These are phyloP conservation scores for Oenanthe sinensis DNA, from an alignment of 129 eudicot species.

Conservation along the genomic window DNA sequence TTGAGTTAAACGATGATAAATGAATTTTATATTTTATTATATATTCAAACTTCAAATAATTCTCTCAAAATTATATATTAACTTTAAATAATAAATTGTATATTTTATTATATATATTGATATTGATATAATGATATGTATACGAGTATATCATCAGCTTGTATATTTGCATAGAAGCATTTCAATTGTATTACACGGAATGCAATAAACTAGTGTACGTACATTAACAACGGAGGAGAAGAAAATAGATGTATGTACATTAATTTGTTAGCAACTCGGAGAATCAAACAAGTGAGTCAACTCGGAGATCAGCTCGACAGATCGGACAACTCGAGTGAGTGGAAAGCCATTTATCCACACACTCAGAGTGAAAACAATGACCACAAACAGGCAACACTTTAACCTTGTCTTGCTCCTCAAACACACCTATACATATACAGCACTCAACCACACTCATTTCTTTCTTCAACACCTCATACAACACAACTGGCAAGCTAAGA, in stretches of 20 bases:
- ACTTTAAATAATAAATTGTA: too few species aligned
- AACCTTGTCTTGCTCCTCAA: constrained; percentile 68
- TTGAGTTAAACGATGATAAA: too few species aligned
- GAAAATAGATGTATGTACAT: background rate
- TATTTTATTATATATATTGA: too few species aligned
- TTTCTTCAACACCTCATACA: background rate
- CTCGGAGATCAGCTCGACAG: constrained; percentile 55
- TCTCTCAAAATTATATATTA: too few species aligned
- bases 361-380: constrained; percentile 75
- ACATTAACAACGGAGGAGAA: background rate
- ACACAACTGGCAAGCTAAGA: background rate
- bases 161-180: too few species aligned
- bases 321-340: constrained; percentile 76
- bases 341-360: constrained; percentile 75
- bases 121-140: too few species aligned
- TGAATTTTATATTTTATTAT: too few species aligned
- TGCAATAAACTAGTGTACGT: too few species aligned
- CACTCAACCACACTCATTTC: constrained; percentile 36
- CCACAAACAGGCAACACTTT: constrained; percentile 65
- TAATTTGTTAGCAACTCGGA: background rate
- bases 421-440: constrained; percentile 68
- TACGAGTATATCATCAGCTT: too few species aligned
- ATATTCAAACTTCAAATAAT: too few species aligned
- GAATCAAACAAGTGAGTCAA: constrained; percentile 47
- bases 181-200: too few species aligned